Evolutionary conservation across 805 yeast genomes (phyloP).

Genomic region (Millerozyma acaciae): DNA sequence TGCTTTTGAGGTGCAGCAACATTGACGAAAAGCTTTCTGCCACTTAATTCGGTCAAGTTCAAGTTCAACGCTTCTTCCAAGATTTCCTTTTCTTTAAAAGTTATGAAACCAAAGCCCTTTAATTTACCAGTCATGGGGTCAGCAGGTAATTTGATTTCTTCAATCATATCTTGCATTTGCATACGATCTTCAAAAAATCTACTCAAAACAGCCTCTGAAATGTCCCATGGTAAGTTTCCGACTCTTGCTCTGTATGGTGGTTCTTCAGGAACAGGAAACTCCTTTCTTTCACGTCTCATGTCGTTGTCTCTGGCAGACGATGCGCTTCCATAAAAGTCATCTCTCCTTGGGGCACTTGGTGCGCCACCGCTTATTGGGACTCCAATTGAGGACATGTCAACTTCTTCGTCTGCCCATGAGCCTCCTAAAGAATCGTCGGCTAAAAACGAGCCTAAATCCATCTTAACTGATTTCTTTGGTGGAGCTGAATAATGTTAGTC

Average conservation of each 20-base stretch:
- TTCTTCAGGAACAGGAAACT: constrained; percentile 81
- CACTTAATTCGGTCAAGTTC: constrained; percentile 41
- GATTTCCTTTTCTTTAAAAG: constrained; percentile 42
- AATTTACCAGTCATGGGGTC: constrained; percentile 62
- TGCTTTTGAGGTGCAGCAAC: constrained; percentile 57
- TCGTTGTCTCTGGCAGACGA: constrained; percentile 14
- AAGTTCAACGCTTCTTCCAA: constrained; percentile 51
- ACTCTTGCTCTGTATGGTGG: constrained; percentile 93
- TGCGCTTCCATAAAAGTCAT: constrained; percentile 2
- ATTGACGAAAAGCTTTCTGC: constrained; percentile 49
- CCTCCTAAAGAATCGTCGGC: constrained; percentile 71
- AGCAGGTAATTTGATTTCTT: constrained; percentile 67
- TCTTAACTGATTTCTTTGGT: constrained; percentile 61
- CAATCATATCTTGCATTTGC: constrained; percentile 49
- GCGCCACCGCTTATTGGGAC: constrained; percentile 39
- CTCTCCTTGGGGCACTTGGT: constrained; percentile 13
- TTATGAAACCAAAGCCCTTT: constrained; percentile 53
- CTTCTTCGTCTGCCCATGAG: constrained; percentile 83
- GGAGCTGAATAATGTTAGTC: constrained; percentile 26
- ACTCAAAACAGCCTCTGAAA: constrained; percentile 57
- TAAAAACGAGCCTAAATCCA: constrained; percentile 85
- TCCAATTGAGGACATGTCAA: constrained; percentile 64
- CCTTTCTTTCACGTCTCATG: constrained; percentile 51
- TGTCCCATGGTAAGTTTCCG: constrained; percentile 81
- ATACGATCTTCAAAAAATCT: constrained; percentile 59